phyloP scores from a whole-genome alignment of 2,329 filamentous ascomycete species.

The Westerdykella aurantiaca region DNA sequence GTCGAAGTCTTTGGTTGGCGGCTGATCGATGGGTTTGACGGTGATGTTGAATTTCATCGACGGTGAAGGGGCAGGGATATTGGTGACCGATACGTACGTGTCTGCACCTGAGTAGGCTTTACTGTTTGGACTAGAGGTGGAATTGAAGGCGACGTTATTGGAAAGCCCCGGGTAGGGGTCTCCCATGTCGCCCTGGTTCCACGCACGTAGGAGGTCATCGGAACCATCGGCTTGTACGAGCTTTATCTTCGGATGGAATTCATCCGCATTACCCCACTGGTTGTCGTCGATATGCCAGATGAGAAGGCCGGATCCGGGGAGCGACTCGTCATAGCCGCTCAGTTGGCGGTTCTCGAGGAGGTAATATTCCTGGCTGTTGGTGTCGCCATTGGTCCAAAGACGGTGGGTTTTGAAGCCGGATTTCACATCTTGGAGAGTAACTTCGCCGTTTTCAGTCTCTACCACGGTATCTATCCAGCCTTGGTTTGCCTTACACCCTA shows the following conservation, averaged over 20 bases:
- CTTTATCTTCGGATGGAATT: conserved; percentile 16
- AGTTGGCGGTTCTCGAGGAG: conserved; percentile 19
- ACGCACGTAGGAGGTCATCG: conserved; percentile 11
- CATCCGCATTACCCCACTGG: conserved; percentile 11
- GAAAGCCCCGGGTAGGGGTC: conserved; percentile 16
- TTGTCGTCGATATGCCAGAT: conserved; percentile 22
- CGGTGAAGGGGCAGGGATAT: conserved; percentile 9
- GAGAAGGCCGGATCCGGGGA: conserved; percentile 17
- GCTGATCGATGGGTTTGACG: conserved; percentile 9
- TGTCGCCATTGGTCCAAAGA: conserved; percentile 18
- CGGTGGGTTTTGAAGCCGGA: conserved; percentile 11
- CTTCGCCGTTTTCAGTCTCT: conserved; percentile 13
- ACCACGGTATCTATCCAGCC: conserved; percentile 14
- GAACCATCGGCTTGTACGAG: conserved; percentile 21
- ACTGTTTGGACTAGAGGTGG: conserved; percentile 14
- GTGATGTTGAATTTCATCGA: conserved; percentile 19
- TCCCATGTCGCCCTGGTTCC: conserved; percentile 13
- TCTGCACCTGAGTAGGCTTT: conserved; percentile 14
- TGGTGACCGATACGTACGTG: conserved; percentile 15
- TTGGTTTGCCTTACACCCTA: conserved; percentile 20
- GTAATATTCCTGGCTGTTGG: conserved; percentile 14
- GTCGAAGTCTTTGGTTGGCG: conserved; percentile 8
- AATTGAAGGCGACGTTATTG: conserved; percentile 11
- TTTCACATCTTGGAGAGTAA: conserved; percentile 19
- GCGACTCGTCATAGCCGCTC: conserved; percentile 13